Base-by-base conservation (phyloP, 148 eudicot genomes). In the Mesembryanthemum crystallinum region DNA sequence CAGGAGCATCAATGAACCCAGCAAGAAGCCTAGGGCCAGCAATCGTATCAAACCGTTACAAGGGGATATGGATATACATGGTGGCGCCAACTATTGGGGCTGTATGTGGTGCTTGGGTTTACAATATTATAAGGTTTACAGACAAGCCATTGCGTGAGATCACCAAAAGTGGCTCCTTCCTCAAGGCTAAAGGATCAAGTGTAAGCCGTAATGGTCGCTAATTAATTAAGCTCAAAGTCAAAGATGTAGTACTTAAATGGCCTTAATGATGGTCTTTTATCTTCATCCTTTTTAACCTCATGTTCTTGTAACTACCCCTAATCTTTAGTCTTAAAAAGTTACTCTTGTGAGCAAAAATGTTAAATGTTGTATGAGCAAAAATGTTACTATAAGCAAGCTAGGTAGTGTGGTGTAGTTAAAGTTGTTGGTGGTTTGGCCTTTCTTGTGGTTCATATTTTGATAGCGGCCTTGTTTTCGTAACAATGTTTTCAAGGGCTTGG, bases 1-100 rank as follows among this genome's bases (percentile, higher is more conserved):
- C 88, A 4, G 85, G 92, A 51, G 89, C 94, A 61, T 90, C 91
- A 33, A 86, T 90, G 91, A 88, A 88, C 72, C 89, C 89, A 62
- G 89, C 87, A 80, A 85, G 90, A 57, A 88, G 86, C 73, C 63
- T 90, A 68, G 88, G 89, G 25, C 88, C 91, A 64, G 89, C 88
- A 37, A 78, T 90, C 3, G 84, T 86, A 30, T 77, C 82, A 12
- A 82, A 55, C 73, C 64, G 78, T 0, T 90, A 85, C 75, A 79
- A 51, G 32, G 74, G 88, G 0, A 25, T 90, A 60, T 90, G 91
- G 94, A 78, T 90, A 29, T 90, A 90, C 79, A 77, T 90, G 3
- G 72, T 88, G 8, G 87, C 83, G 6, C 90, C 94, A 35, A 82
- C 55, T 13, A 71, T 69, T 7, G 91, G 94, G 20, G 91, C 96